Conservation (phyloP, 1,284 basidiomycete genomes). For the Trametes polyzona region DNA sequence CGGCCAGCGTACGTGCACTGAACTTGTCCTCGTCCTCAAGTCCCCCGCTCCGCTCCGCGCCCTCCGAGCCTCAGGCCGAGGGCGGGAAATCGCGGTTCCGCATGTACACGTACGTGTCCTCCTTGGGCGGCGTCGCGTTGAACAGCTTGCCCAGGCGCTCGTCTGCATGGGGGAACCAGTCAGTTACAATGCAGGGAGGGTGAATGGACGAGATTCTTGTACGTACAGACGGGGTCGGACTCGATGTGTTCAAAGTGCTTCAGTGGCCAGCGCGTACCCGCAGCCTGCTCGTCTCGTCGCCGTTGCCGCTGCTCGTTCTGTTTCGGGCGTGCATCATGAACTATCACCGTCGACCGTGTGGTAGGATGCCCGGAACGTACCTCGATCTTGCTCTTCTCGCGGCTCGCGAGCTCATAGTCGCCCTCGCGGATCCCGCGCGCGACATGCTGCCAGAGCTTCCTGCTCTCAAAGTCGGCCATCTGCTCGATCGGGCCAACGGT, state of each 20-base stretch:
- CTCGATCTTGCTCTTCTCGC: conserved; percentile 93
- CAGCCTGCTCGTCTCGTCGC: conserved; percentile 82
- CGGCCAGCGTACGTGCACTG: conserved; percentile 8
- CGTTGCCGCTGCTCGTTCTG: conserved; percentile 93
- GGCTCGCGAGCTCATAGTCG: conserved; percentile 90
- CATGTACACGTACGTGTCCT: conserved; percentile 69
- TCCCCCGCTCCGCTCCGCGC: background rate
- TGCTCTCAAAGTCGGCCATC: conserved; percentile 85
- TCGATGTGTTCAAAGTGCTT: conserved; percentile 77
- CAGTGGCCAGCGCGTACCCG: conserved; percentile 74
- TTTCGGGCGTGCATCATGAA: too few relatives aligned
- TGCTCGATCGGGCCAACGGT: conserved; percentile 59
- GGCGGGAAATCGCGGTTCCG: conserved; percentile 30
- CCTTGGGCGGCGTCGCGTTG: conserved; percentile 59
- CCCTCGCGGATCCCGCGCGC: conserved; percentile 90
- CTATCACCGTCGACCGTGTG: too few relatives aligned
- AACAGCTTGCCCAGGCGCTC: conserved; percentile 61
- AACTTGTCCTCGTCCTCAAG: background rate
- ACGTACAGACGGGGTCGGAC: conserved; percentile 73
- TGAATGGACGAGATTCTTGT: too few relatives aligned
- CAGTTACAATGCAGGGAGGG: background rate
- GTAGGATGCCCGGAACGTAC: conserved; percentile 46
- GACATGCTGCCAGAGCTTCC: conserved; percentile 86
- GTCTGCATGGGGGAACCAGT: conserved; percentile 44
- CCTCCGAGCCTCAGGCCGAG: background rate